Percentiles rank a stretch among this genome's conserved stretches.
Evolutionary conservation across 2,329 filamentous ascomycete genomes (phyloP).

Genomic region (Coleophoma cylindrospora): DNA sequence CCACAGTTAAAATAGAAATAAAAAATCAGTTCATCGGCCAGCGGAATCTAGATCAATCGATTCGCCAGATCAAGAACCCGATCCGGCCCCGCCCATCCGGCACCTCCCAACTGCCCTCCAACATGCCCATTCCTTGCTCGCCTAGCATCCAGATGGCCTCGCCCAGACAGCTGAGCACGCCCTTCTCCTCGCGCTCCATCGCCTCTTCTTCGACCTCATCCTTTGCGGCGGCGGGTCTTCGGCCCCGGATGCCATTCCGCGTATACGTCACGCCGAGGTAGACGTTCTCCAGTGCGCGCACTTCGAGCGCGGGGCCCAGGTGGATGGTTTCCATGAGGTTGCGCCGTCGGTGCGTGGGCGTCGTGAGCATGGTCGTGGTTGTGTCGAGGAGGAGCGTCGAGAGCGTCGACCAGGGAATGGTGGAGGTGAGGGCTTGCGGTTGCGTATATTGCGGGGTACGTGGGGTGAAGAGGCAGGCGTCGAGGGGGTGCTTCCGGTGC

Average conservation of each 20-base stretch:
- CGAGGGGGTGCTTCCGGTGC: too few relatives aligned
- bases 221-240: conserved; percentile 7
- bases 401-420: background rate
- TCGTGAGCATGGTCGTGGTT: background rate
- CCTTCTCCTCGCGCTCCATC: background rate
- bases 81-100: conserved; percentile 10
- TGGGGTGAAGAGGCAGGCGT: background rate
- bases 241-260: conserved; percentile 2
- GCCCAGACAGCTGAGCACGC: conserved; percentile 5
- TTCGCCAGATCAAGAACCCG: conserved; percentile 19
- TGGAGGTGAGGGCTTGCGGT: background rate
- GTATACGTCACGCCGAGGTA: background rate
- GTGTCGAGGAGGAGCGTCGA: background rate
- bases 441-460: background rate
- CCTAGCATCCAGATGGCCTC: conserved; percentile 12
- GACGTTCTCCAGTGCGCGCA: background rate
- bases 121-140: conserved; percentile 3
- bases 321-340: conserved; percentile 1
- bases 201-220: background rate
- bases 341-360: background rate
- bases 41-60: conserved; percentile 11
- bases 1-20: too few relatives aligned
- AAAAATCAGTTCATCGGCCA: too few relatives aligned
- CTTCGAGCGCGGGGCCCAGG: background rate
- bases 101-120: conserved; percentile 17